Percentiles rank a stretch among this genome's conserved stretches.
Conservation (phyloP, 768 basidiomycete species). For the Sporobolomyces phaffii region DNA sequence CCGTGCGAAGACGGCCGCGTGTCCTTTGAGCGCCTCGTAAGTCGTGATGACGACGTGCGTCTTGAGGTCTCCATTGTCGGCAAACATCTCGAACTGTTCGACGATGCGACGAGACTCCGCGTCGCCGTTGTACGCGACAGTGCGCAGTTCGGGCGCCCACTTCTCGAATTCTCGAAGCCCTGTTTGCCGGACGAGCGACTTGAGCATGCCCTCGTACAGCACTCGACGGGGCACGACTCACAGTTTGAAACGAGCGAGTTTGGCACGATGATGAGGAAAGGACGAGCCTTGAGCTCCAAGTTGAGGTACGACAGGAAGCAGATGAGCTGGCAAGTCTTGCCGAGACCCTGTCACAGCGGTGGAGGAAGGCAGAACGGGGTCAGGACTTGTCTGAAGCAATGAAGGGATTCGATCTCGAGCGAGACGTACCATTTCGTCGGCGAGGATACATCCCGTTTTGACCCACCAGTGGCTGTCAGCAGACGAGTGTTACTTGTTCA, state of each 20-base stretch:
- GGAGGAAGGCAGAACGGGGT: too few relatives aligned
- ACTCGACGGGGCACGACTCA: neutral
- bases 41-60: conserved; percentile 79
- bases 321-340: conserved; percentile 76
- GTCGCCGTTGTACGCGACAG: conserved; percentile 60
- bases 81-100: conserved; percentile 71
- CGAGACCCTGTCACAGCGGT: conserved; percentile 54
- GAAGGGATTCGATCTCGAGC: too few relatives aligned
- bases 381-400: too few relatives aligned
- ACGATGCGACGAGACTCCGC: conserved; percentile 57
- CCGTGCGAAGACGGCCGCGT: conserved; percentile 67
- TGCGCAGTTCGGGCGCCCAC: conserved; percentile 59
- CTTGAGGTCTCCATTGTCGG: conserved; percentile 46
- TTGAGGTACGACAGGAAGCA: conserved; percentile 69
- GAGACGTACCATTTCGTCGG: conserved; percentile 82
- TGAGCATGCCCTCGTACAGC: neutral
- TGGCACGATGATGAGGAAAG: conserved; percentile 85
- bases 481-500: too few relatives aligned
- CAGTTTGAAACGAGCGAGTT: conserved; percentile 86
- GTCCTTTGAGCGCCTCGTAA: conserved; percentile 65
- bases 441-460: conserved; percentile 75
- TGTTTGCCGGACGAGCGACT: conserved; percentile 44
- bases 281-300: conserved; percentile 58
- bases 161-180: conserved; percentile 83
- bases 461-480: conserved; percentile 86